Conservation (phyloP, 306 rosid genomes). For the Boehmeria nivea region DNA sequence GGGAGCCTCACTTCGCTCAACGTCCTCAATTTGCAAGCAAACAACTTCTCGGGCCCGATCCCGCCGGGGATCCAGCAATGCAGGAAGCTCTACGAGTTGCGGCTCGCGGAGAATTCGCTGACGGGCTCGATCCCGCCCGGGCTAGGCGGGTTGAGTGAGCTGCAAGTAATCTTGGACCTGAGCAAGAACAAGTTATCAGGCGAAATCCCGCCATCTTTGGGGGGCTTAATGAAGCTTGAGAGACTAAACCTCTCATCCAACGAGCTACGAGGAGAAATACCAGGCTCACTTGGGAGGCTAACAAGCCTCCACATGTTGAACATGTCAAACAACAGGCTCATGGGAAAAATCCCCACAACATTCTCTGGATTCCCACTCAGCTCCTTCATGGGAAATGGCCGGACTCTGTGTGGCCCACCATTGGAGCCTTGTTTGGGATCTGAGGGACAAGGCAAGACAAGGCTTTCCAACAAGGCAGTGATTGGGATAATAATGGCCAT, state of each 20-base stretch:
- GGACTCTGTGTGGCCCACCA: slow-evolving; percentile 66
- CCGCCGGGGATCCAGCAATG: slow-evolving; percentile 63
- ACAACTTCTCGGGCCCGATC: slow-evolving; percentile 62
- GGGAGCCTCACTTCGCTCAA: slow-evolving; percentile 79
- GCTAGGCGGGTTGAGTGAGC: slow-evolving; percentile 61
- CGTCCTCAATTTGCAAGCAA: slow-evolving; percentile 67
- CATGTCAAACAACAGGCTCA: slow-evolving; percentile 68
- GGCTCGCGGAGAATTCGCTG: slow-evolving; percentile 69
- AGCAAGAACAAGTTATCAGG: slow-evolving; percentile 61
- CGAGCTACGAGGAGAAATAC: slow-evolving; percentile 60
- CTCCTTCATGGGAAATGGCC: slow-evolving; percentile 65
- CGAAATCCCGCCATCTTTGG: slow-evolving; percentile 66
- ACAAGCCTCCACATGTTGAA: slow-evolving; percentile 80
- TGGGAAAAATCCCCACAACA: slow-evolving; percentile 63
- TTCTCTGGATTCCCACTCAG: slow-evolving; percentile 62
- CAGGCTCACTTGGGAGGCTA: slow-evolving; percentile 57
- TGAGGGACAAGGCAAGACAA: slow-evolving; percentile 23
- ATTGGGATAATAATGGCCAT: slow-evolving; percentile 66
- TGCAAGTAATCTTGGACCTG: slow-evolving; percentile 81
- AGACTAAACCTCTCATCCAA: slow-evolving; percentile 75
- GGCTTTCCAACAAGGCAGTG: slow-evolving; percentile 53
- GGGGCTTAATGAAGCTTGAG: slow-evolving; percentile 75
- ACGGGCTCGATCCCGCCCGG: slow-evolving; percentile 57
- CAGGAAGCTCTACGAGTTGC: slow-evolving; percentile 66
- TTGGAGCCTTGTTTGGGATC: slow-evolving; percentile 47